Base-by-base conservation (phyloP, 2,329 filamentous ascomycete species). In the Mariannaea elegans region DNA sequence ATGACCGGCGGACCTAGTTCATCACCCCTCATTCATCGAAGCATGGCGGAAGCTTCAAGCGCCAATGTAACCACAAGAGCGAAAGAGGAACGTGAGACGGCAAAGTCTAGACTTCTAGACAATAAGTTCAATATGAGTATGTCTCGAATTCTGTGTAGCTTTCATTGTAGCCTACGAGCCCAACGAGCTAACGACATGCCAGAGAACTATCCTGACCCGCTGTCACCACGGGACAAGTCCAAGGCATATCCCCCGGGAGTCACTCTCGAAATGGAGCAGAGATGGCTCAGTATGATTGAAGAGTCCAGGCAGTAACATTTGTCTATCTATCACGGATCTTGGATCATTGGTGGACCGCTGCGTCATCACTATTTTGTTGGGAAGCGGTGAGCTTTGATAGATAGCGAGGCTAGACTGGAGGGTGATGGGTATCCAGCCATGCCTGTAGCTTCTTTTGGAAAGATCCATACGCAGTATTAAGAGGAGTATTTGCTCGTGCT, bases 51-150 rank as follows among this genome's bases (percentile, higher is more conserved):
- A 45, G 49, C 66, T n/a, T 48, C 59, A 3, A 48, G 45, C 41
- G 59, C 61, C 60, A 67, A 69, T 44, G 62, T 61, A 65, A 71
- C 72, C 50, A 71, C 73, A 13, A 77, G 80, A 68, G 72, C 72
- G 52, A 77, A 71, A 44, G 81, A 84, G 7, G 82, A 85, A 42
- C 73, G 71, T 36, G 78, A 83, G 4, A 52, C 62, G 4, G 67
- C 72, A 9, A 79, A 75, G 41, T 56, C 72, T 2, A 78, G 70
- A 18, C 75, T 86, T 1, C 57, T 72, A 1, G 82, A 85, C 61
- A 75, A 77, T 41, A 75, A 76, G 9, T 84, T 85, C 66, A 80
- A 78, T 53, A 76, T 79, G 6, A 73, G 83, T 84, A 71, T 65
- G 79, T 64, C 4, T 42, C 19, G 3, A 63, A 14, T 39, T 31